phyloP scores from a whole-genome alignment of 2,329 filamentous ascomycete genomes.

The Cryphonectria japonica region DNA sequence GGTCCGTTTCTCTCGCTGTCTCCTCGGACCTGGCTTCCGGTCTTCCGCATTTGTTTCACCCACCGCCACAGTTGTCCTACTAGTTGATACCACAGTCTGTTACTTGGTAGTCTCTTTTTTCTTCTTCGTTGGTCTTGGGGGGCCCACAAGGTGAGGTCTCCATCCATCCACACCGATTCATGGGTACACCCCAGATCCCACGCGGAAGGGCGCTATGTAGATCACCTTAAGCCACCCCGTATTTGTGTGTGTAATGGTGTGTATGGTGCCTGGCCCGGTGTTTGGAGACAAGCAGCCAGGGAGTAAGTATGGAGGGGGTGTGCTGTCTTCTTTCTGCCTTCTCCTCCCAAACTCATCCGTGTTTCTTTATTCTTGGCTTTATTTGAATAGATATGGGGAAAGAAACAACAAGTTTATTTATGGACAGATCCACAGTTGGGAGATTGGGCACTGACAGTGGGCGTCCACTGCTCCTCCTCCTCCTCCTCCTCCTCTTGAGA shows the following conservation, averaged over 20 bases:
- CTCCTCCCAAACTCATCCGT: neutral
- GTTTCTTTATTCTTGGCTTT: neutral
- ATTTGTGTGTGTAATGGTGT: neutral
- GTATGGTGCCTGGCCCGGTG: neutral
- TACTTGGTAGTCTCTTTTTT: neutral
- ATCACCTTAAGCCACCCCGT: neutral
- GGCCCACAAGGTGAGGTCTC: neutral
- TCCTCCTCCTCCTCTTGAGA: neutral
- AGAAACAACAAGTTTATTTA: neutral
- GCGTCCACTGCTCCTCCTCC: neutral
- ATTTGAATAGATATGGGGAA: neutral
- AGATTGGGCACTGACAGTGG: neutral
- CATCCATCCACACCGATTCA: neutral
- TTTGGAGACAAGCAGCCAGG: neutral
- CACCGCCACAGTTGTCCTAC: neutral
- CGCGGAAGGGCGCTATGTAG: neutral
- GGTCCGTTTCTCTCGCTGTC: neutral
- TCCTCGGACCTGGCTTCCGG: neutral
- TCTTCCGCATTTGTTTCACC: neutral
- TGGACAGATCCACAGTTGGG: neutral
- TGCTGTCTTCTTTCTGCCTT: neutral
- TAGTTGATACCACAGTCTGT: neutral
- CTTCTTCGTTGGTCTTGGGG: no score
- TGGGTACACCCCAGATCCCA: neutral
- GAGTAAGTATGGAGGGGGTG: neutral